A percentile compares a stretch with the other conserved stretches of the same genome.
These are phyloP conservation scores for Crithidia bombi DNA, from an alignment of 208 protist species.

Conservation along the genomic window DNA sequence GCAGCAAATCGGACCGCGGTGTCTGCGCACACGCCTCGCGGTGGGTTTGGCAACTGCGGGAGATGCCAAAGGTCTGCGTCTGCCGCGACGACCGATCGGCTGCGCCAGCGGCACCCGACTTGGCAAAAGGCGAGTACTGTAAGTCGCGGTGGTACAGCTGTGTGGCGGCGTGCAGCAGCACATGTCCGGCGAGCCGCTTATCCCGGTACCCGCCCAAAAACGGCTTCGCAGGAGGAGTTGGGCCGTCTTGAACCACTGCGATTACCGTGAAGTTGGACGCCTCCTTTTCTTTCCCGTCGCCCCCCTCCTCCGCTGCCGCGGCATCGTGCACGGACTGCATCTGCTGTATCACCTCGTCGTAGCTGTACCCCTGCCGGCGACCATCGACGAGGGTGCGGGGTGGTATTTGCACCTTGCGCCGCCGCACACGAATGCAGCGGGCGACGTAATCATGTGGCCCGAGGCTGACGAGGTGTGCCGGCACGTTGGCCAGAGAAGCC, in stretches of 20 bases:
- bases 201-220: conserved; percentile 95
- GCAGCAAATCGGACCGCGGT: conserved; percentile 57
- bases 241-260: conserved; percentile 41
- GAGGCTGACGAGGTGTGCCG: conserved; percentile 57
- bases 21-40: conserved; percentile 95
- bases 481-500: conserved; percentile 34
- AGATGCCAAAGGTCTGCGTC: conserved; percentile 92
- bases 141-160: conserved; percentile 88
- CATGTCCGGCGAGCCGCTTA: conserved; percentile 55
- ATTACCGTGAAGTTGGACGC: conserved; percentile 30
- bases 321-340: conserved; percentile 33
- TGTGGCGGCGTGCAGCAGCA: conserved; percentile 91
- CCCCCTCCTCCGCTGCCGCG: conserved; percentile 12
- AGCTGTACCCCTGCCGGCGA: conserved; percentile 57
- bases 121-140: conserved; percentile 62
- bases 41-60: conserved; percentile 87
- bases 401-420: conserved; percentile 43
- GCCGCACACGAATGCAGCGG: conserved; percentile 56
- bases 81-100: conserved; percentile 64
- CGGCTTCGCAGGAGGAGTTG: conserved; percentile 46
- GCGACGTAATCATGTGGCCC: conserved; percentile 47
- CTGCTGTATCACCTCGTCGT: conserved; percentile 65
- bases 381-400: conserved; percentile 64
- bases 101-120: conserved; percentile 1
- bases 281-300: background rate